Conservation (phyloP, 2,329 filamentous ascomycete genomes). For the Dothiorella sarmentorum region DNA sequence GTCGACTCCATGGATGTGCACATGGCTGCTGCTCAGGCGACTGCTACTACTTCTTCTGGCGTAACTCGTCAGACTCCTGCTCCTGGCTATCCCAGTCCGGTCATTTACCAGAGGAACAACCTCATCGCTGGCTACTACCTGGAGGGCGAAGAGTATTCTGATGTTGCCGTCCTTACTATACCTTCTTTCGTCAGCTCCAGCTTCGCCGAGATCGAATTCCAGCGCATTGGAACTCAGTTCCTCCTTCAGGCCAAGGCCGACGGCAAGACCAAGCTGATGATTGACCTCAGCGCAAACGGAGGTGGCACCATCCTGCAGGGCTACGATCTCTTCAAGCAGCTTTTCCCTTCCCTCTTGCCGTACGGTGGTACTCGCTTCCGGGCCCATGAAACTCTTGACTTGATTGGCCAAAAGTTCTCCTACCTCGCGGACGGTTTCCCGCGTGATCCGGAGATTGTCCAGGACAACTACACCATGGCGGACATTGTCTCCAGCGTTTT, state of each 20-base stretch:
- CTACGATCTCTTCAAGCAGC: slow-evolving; percentile 59
- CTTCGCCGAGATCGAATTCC: slow-evolving; percentile 36
- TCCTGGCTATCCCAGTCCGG: slow-evolving; percentile 36
- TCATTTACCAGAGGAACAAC: slow-evolving; percentile 35
- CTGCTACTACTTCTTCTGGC: slow-evolving; percentile 24
- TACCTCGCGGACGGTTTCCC: slow-evolving; percentile 31
- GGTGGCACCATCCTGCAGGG: slow-evolving; percentile 59
- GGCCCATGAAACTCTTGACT: slow-evolving; percentile 46
- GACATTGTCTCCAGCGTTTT: slow-evolving; percentile 41
- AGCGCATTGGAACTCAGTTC: slow-evolving; percentile 41
- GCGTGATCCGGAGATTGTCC: slow-evolving; percentile 30
- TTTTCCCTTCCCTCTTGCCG: slow-evolving; percentile 51
- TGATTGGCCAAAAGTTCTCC: slow-evolving; percentile 43
- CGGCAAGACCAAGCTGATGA: slow-evolving; percentile 58
- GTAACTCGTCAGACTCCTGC: slow-evolving; percentile 20
- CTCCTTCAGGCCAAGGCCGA: slow-evolving; percentile 44
- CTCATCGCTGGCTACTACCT: slow-evolving; percentile 48
- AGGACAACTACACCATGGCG: slow-evolving; percentile 37
- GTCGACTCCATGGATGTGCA: not conserved
- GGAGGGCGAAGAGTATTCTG: slow-evolving; percentile 41
- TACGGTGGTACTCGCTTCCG: slow-evolving; percentile 53
- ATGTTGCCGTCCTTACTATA: slow-evolving; percentile 45
- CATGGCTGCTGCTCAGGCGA: slow-evolving; percentile 16
- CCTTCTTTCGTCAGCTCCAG: slow-evolving; percentile 39
- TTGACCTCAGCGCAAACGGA: slow-evolving; percentile 58